Evolutionary conservation across 352 stramenopile genomes (phyloP).

Genomic region (Pythium phragmitis): DNA sequence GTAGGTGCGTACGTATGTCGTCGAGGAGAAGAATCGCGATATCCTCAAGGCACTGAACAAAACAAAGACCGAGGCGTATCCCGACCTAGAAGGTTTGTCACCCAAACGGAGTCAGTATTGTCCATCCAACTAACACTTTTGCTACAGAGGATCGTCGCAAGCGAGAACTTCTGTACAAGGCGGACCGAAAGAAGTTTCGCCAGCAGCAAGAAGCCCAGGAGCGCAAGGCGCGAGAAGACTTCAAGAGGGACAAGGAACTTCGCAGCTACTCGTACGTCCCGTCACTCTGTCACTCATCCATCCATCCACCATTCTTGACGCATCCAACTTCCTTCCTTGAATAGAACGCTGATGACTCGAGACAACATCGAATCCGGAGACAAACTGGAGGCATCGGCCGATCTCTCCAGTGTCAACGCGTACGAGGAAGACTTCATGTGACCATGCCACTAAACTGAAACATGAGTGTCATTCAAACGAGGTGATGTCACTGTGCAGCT

Average conservation of each 20-base stretch:
- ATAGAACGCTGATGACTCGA: constrained; percentile 58
- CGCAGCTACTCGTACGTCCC: constrained; percentile 69
- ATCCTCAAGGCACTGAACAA: constrained; percentile 88
- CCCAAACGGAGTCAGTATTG: neutral
- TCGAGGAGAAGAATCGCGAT: constrained; percentile 83
- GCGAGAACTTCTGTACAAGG: constrained; percentile 70
- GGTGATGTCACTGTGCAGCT: constrained; percentile 11
- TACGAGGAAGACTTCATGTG: constrained; percentile 87
- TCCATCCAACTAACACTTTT: neutral
- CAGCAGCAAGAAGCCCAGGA: constrained; percentile 51
- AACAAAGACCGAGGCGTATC: constrained; percentile 76
- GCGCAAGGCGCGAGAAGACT: constrained; percentile 54
- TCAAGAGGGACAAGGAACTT: constrained; percentile 71
- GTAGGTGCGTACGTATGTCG: constrained; percentile 68
- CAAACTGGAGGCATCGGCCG: constrained; percentile 42
- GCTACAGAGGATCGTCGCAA: constrained; percentile 56
- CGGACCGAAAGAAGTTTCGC: constrained; percentile 67
- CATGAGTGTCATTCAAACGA: neutral
- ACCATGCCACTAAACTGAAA: constrained; percentile 10
- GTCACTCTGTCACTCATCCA: neutral
- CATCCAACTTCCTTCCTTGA: neutral
- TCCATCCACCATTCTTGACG: neutral
- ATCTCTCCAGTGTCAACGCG: constrained; percentile 65
- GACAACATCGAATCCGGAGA: constrained; percentile 60
- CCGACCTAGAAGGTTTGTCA: constrained; percentile 67